Evolutionary conservation across 495 filamentous ascomycete species (phyloP).

Genomic region (Mytilinidion resinicola): DNA sequence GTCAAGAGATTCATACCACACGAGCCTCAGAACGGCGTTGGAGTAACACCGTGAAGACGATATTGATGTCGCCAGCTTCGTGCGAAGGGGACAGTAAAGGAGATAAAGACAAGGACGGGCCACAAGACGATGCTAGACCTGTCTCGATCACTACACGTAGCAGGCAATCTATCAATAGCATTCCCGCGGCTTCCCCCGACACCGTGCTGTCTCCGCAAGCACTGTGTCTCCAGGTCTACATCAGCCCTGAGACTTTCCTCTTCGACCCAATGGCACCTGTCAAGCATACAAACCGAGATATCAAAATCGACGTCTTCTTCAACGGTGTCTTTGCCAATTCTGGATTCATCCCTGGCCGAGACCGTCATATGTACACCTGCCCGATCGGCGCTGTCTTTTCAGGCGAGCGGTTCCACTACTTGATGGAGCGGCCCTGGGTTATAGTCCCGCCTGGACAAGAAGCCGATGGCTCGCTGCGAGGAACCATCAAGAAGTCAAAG

Average conservation of each 20-base stretch:
- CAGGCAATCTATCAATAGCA: not conserved
- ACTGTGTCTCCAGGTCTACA: slow-evolving; percentile 28
- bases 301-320: slow-evolving; percentile 42
- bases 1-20: not conserved
- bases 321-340: slow-evolving; percentile 39
- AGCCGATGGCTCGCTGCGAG: slow-evolving; percentile 16
- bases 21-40: not conserved
- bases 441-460: slow-evolving; percentile 31
- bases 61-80: not conserved
- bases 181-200: not conserved
- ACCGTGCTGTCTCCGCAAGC: slow-evolving; percentile 1
- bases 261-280: not conserved
- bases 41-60: not conserved
- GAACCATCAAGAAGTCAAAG: not conserved
- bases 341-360: slow-evolving; percentile 20
- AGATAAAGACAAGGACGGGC: not conserved
- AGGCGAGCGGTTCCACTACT: slow-evolving; percentile 31
- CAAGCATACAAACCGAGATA: slow-evolving; percentile 13
- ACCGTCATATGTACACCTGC: slow-evolving; percentile 7
- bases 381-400: slow-evolving; percentile 30
- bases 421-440: slow-evolving; percentile 41
- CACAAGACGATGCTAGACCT: not conserved
- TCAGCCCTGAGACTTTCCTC: slow-evolving; percentile 27
- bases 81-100: not conserved
- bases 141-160: not conserved